phyloP scores from a whole-genome alignment of 1,284 basidiomycete species.

The Ceratobasidium theobromae region DNA sequence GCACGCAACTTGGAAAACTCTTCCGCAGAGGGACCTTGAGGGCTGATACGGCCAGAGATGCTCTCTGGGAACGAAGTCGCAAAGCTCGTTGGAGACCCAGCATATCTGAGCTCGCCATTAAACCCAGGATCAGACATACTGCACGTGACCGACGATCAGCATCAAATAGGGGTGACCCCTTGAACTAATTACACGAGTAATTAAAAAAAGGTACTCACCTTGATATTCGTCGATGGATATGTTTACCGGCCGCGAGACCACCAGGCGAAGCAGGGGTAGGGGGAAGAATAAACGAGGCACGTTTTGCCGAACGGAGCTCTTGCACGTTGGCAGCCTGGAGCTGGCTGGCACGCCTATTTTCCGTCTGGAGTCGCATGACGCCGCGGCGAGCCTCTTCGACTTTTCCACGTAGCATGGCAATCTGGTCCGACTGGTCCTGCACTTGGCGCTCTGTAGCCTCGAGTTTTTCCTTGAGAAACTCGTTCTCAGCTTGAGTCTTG shows the following conservation, averaged over 20 bases:
- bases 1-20: slow-evolving; percentile 62
- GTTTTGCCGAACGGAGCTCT: slow-evolving; percentile 56
- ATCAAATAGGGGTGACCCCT: slow-evolving; percentile 30
- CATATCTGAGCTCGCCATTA: background rate
- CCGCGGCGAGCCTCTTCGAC: slow-evolving; percentile 91
- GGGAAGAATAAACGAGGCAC: slow-evolving; percentile 58
- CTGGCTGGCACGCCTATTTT: slow-evolving; percentile 66
- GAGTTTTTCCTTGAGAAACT: slow-evolving; percentile 17
- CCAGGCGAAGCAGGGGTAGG: slow-evolving; percentile 53
- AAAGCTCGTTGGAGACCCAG: slow-evolving; percentile 8
- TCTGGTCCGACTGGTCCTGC: slow-evolving; percentile 41
- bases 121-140: slow-evolving; percentile 35
- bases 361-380: slow-evolving; percentile 87
- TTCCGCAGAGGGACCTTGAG: slow-evolving; percentile 22
- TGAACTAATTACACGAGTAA: background rate
- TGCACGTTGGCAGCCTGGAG: slow-evolving; percentile 43
- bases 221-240: slow-evolving; percentile 62
- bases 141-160: slow-evolving; percentile 28
- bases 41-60: slow-evolving; percentile 1
- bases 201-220: slow-evolving; percentile 1
- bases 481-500: slow-evolving; percentile 8
- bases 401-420: slow-evolving; percentile 75
- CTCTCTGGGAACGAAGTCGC: slow-evolving; percentile 19
- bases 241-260: slow-evolving; percentile 49
- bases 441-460: slow-evolving; percentile 1